A percentile compares a stretch with the other conserved stretches of the same genome.
These are phyloP conservation scores for Coprinellus micaceus DNA, from an alignment of 768 basidiomycete genomes.

Conservation along the genomic window DNA sequence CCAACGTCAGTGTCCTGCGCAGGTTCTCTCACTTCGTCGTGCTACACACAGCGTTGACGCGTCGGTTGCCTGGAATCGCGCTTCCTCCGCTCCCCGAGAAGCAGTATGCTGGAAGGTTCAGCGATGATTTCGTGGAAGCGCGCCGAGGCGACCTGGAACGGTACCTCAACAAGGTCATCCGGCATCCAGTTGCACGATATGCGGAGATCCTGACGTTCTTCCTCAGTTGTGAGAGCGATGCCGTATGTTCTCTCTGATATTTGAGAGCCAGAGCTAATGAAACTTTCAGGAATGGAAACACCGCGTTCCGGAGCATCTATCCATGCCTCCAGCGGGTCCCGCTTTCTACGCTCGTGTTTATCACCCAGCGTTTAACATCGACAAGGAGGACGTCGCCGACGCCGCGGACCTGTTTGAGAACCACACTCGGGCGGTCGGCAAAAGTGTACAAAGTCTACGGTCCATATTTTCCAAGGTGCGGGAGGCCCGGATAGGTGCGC, in stretches of 20 bases:
- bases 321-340: constrained; percentile 65
- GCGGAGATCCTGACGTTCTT: constrained; percentile 80
- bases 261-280: not conserved
- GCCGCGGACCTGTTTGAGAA: constrained; percentile 57
- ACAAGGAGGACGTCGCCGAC: constrained; percentile 64
- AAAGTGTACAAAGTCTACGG: constrained; percentile 65
- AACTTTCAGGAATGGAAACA: constrained; percentile 60
- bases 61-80: constrained; percentile 70
- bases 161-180: constrained; percentile 64
- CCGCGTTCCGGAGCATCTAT: constrained; percentile 55
- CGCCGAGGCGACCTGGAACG: constrained; percentile 77
- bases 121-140: constrained; percentile 77
- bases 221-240: constrained; percentile 70
- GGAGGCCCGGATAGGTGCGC: constrained; percentile 68
- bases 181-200: constrained; percentile 75
- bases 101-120: constrained; percentile 79
- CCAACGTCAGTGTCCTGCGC: constrained; percentile 69
- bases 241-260: constrained; percentile 40
- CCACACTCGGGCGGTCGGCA: constrained; percentile 63
- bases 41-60: constrained; percentile 66
- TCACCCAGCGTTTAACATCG: constrained; percentile 83
- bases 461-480: constrained; percentile 59
- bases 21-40: constrained; percentile 84
- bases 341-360: constrained; percentile 76
- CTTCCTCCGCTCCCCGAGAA: constrained; percentile 84